phyloP scores from a whole-genome alignment of 331 rosid species.

The Rhamnella rubrinervis region DNA sequence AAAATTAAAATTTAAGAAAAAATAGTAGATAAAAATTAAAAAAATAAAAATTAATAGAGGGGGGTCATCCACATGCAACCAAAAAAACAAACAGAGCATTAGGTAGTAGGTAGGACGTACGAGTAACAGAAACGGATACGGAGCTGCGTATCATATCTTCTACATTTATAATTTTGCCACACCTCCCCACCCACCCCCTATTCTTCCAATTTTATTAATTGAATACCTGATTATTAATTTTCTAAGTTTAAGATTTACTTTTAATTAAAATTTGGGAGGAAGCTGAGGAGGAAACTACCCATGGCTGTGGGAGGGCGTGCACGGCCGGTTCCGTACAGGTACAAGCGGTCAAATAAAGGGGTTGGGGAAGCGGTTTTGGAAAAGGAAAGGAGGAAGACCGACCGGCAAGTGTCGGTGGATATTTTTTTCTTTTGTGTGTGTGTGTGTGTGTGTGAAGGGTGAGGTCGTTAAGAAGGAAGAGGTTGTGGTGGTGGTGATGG shows the following conservation, averaged over 20 bases:
- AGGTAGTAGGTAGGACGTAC: conserved; percentile 47
- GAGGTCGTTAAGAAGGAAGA: conserved; percentile 52
- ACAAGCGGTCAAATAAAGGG: neutral
- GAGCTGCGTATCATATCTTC: conserved; percentile 26
- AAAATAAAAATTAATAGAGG: neutral
- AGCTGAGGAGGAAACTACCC: conserved; percentile 34
- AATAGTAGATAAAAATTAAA: neutral
- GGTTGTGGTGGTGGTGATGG: conserved; percentile 42
- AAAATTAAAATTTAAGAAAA: neutral
- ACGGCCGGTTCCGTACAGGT: conserved; percentile 53
- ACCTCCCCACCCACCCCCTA: conserved; percentile 12
- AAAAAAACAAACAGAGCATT: conserved; percentile 3
- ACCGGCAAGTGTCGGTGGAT: conserved; percentile 49
- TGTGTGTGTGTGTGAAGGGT: conserved; percentile 23
- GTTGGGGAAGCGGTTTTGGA: neutral
- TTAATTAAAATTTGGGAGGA: conserved; percentile 13
- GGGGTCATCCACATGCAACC: neutral
- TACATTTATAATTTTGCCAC: conserved; percentile 13
- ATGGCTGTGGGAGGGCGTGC: conserved; percentile 17
- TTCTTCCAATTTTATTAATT: too few species aligned
- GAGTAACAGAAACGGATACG: conserved; percentile 60
- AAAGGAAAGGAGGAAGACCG: neutral
- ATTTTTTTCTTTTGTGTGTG: too few species aligned
- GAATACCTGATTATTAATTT: too few species aligned
- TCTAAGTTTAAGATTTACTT: too few species aligned